Base-by-base conservation (phyloP, 257 asterid species). In the Gentiana macrophylla region DNA sequence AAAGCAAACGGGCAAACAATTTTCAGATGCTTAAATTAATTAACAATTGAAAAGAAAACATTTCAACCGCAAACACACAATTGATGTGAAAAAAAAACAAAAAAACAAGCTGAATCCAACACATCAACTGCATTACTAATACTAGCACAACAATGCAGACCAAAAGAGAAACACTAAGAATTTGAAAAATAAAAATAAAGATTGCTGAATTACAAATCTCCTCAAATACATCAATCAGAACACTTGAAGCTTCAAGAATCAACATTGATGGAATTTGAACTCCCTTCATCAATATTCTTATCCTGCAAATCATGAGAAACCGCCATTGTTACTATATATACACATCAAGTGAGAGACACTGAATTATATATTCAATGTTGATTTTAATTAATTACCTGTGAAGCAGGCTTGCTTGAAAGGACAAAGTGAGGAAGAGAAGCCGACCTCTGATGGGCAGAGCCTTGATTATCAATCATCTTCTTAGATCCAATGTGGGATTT, bases 401-500 rank as follows among this genome's bases (percentile, higher is more conserved):
- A 56, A 57, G 68, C 67, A 24, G 24, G 24, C 52, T 72, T 78
- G 80, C 9, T 70, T 68, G 63, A 67, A 13, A 72, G 72, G 45
- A 32, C 63, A 4, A 68, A 62, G 10, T 78, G 65, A 32, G 61
- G 70, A 64, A 50, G 6, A 44, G 53, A 50, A 2, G 57, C 32
- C 3, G 72, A 52, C 53, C 61, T 69, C 57, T 75, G 73, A 0
- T 76, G 79, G 0, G 50, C 35, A 4, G 79, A 61, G 12, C 53
- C 49, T 3, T 80, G 73, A 8, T 35, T 50, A 54, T 69, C 73
- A 11, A 78, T 84, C 8, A 79, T 32, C 55, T 76, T 89, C 71
- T 74, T 80, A 24, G 96, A 85, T 9, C 84, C 90, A 64, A 78
- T 77, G 80, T 80, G 87, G 1, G 94, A 67, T 46, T 79, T 88